Evolutionary conservation across 2,329 filamentous ascomycete genomes (phyloP).

Genomic region (Colletotrichum sp.): DNA sequence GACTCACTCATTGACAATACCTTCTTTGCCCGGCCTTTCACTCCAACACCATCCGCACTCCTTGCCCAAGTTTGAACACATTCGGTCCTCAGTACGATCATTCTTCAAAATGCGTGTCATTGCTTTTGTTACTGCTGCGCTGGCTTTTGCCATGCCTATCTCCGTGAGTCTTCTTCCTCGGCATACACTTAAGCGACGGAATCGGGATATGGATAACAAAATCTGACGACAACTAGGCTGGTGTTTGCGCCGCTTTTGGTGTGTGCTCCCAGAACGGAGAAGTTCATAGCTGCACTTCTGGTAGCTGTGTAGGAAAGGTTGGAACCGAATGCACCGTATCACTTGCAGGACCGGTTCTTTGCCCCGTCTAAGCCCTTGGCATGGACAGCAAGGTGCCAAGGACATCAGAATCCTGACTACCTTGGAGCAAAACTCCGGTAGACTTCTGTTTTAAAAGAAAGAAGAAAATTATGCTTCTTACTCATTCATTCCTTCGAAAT

Average conservation of each 20-base stretch:
- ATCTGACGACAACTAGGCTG: not conserved
- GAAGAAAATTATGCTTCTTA: no score
- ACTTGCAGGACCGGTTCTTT: accelerated
- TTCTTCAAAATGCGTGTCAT: not conserved
- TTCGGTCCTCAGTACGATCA: not conserved
- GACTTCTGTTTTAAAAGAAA: no score
- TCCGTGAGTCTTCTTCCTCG: not conserved
- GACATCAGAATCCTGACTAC: no score
- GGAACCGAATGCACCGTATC: not conserved
- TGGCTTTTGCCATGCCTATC: not conserved
- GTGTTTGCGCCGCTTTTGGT: not conserved
- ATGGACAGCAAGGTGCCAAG: no score
- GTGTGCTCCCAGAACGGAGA: not conserved
- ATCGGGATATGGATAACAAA: not conserved
- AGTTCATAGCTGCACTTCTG: not conserved
- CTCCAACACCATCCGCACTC: not conserved
- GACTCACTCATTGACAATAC: accelerated
- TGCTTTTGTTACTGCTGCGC: not conserved
- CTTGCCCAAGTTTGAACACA: not conserved
- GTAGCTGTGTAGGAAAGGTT: not conserved
- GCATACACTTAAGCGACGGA: no score
- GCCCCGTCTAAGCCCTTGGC: no score
- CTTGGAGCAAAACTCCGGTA: no score
- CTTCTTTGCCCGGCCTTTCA: no score
- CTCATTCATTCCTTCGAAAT: no score